These are phyloP conservation scores for Tulasnella sp. DNA, from an alignment of 768 basidiomycete species.

Conservation along the genomic window DNA sequence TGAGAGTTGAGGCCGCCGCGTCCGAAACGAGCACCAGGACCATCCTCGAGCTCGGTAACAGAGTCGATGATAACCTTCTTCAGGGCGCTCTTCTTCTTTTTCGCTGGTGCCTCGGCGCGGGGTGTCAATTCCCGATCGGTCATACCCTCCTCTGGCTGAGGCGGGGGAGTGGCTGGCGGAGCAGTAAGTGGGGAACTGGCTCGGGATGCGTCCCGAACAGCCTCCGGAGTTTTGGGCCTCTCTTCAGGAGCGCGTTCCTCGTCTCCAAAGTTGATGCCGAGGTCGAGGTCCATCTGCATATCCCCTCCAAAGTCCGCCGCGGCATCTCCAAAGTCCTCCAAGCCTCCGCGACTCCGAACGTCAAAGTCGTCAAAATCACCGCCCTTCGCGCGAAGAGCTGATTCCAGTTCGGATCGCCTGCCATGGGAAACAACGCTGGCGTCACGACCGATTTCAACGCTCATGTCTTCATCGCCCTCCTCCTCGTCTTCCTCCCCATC, in stretches of 20 bases:
- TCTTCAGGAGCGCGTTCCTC: constrained; percentile 41
- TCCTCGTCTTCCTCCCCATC: constrained; percentile 37
- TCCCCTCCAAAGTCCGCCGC: constrained; percentile 39
- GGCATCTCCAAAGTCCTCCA: constrained; percentile 37
- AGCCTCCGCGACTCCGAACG: constrained; percentile 35
- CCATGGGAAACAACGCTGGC: constrained; percentile 53
- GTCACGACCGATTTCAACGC: constrained; percentile 78
- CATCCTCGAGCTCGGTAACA: constrained; percentile 78
- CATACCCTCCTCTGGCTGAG: constrained; percentile 45
- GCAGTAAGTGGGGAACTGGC: constrained; percentile 72
- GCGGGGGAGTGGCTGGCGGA: constrained; percentile 76
- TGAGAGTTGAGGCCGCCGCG: constrained; percentile 62
- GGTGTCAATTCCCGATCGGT: constrained; percentile 46
- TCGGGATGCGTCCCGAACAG: constrained; percentile 60
- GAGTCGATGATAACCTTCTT: constrained; percentile 90
- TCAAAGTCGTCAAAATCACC: constrained; percentile 51
- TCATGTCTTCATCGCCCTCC: constrained; percentile 59
- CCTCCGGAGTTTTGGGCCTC: constrained; percentile 31
- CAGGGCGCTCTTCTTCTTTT: constrained; percentile 61
- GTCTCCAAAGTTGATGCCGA: constrained; percentile 72
- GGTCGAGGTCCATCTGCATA: constrained; percentile 58
- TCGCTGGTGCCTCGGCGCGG: constrained; percentile 51
- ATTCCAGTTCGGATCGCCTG: constrained; percentile 61
- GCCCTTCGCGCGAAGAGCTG: constrained; percentile 54
- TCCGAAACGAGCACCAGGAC: constrained; percentile 57